Evolutionary conservation across 495 filamentous ascomycete species (phyloP).

Genomic region (Trichoderma reesei): DNA sequence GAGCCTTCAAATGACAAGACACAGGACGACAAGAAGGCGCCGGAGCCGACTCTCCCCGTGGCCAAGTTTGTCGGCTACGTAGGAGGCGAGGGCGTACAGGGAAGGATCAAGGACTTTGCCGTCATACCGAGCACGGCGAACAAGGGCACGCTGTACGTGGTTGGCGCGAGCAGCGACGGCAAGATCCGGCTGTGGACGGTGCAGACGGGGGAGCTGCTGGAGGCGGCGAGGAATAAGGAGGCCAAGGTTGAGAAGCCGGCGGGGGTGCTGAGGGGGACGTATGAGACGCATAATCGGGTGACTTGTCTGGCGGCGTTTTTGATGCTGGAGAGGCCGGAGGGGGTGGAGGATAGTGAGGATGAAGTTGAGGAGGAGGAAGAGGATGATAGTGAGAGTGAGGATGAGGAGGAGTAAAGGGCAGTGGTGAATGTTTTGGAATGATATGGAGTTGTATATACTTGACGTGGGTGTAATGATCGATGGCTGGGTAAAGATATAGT

Average conservation of each 20-base stretch:
- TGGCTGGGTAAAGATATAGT: not conserved
- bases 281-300: constrained; percentile 79
- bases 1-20: not conserved
- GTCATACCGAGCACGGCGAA: constrained; percentile 40
- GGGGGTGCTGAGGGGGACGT: constrained; percentile 64
- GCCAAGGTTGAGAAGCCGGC: constrained; percentile 40
- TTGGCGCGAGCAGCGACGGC: constrained; percentile 77
- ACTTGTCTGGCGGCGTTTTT: constrained; percentile 81
- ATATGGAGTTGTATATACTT: not conserved
- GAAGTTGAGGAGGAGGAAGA: constrained; percentile 32
- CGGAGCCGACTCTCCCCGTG: constrained; percentile 31
- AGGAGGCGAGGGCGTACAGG: constrained; percentile 58
- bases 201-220: constrained; percentile 29
- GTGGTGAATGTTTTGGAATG: not conserved
- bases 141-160: constrained; percentile 43
- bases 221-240: constrained; percentile 17
- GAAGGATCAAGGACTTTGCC: constrained; percentile 82
- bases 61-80: constrained; percentile 61
- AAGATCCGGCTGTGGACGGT: constrained; percentile 66
- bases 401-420: constrained; percentile 25
- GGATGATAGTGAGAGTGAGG: constrained; percentile 39
- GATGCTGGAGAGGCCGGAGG: constrained; percentile 55
- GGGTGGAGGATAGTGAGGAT: constrained; percentile 38
- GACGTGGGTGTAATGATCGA: not conserved
- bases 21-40: constrained; percentile 18